Evolutionary conservation across 768 basidiomycete species (phyloP), one percentile per base, ranked within the genome.

Genomic region (Trichaptum fuscoviolaceum): DNA sequence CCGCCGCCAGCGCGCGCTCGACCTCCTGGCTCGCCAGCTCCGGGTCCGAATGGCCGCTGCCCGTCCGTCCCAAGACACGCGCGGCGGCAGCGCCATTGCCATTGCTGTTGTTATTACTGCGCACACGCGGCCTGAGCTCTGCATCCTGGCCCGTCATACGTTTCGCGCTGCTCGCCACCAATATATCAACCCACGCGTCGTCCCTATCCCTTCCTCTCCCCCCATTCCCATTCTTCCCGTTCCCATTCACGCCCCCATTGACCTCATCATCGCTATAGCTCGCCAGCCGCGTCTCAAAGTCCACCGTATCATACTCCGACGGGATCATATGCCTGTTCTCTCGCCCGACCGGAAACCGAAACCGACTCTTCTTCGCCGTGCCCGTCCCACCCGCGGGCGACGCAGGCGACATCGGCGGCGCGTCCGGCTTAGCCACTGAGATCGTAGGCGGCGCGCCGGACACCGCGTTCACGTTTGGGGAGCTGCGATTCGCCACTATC

Each of bases 181-280:
- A 77, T 57, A 94, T 94, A 76, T 94, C 93, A 57, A 94, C 91
- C 92, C 93, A 93, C 4, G 91, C 91, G 71, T 94, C 93, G 63
- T 91, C 88, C 70, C 76, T 79, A 23, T 82, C 80, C 70, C 73
- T 76, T 3, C 76, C 71, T 78, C 77, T 77, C 76, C 52, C 82
- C 80, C 42, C 82, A 76, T 62, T 82, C 66, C 24, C 75, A 76
- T 52, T 77, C 73, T 23, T 81, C 67, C 81, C 83, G 58, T 80
- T 76, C 1, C 63, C 65, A 57, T 66, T 62, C 57, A 64, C 77
- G 36, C 10, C 67, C 63, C 58, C 59, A 1, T 70, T 72, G 52
- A 69, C 52, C 62, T 76, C 82, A 69, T 83, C 81, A 24, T 83
- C 82, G 65, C 80, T 82, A 30, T 81, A 87, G 71, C 86, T 88